Evolutionary conservation across 129 eudicot genomes (phyloP).

Genomic region (Mikania micrantha): DNA sequence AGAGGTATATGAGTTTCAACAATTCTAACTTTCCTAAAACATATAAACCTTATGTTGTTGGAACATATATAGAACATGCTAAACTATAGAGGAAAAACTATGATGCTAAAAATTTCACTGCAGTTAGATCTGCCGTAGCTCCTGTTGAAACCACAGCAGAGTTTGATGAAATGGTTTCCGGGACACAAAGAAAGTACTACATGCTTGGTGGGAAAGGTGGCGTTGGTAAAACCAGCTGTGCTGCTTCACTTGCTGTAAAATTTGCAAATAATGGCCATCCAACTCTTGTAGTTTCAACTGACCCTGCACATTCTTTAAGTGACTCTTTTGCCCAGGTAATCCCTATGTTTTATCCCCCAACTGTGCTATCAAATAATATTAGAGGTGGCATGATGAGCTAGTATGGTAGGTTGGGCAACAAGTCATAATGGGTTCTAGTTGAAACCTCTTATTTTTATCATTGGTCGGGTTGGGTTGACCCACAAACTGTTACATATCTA

Average conservation of each 20-base stretch:
- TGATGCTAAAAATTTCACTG: slow-evolving; percentile 8
- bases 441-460: not conserved
- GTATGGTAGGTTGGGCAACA: not conserved
- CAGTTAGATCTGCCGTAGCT: slow-evolving; percentile 75
- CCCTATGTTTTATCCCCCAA: not conserved
- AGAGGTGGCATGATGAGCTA: not conserved
- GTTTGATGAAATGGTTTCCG: slow-evolving; percentile 88
- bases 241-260: slow-evolving; percentile 96
- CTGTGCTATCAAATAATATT: not conserved
- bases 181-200: slow-evolving; percentile 83
- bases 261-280: slow-evolving; percentile 97
- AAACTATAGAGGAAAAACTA: not conserved
- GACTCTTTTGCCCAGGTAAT: slow-evolving; percentile 94
- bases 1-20: too few relatives aligned
- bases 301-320: slow-evolving; percentile 97
- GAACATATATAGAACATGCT: not conserved
- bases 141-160: slow-evolving; percentile 67
- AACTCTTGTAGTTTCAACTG: slow-evolving; percentile 96
- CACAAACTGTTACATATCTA: not conserved
- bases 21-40: not conserved
- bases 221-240: slow-evolving; percentile 97
- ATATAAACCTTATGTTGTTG: not conserved
- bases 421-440: not conserved
- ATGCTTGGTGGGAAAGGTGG: slow-evolving; percentile 98
- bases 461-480: not conserved